Percentiles rank a stretch among this genome's conserved stretches.
phyloP scores from a whole-genome alignment of 1,284 basidiomycete genomes.

The Irpex rosettiformis region DNA sequence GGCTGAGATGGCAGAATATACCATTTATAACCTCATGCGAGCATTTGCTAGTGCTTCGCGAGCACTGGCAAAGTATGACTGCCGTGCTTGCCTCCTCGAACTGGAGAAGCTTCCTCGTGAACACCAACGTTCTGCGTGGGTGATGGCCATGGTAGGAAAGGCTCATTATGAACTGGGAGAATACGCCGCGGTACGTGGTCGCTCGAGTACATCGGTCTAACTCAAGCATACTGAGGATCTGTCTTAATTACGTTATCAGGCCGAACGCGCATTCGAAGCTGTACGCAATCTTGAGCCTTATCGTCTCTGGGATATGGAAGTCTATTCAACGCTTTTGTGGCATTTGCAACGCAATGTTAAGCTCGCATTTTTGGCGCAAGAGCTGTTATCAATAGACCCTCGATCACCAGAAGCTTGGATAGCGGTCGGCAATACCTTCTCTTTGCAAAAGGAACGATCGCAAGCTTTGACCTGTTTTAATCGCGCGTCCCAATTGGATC shows the following conservation, averaged over 20 bases:
- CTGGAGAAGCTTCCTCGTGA: constrained; percentile 74
- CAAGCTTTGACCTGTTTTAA: constrained; percentile 91
- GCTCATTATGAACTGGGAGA: constrained; percentile 87
- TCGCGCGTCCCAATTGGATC: constrained; percentile 82
- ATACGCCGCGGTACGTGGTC: constrained; percentile 72
- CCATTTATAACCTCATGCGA: constrained; percentile 79
- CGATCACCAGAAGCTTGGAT: constrained; percentile 91
- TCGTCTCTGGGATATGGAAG: constrained; percentile 87
- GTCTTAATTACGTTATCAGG: constrained; percentile 38
- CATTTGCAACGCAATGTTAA: constrained; percentile 80
- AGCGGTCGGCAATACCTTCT: constrained; percentile 90
- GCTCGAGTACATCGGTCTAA: background rate
- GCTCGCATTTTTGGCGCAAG: constrained; percentile 88
- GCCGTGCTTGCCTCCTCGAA: constrained; percentile 67
- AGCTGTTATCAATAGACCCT: constrained; percentile 78
- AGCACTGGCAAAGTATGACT: constrained; percentile 74
- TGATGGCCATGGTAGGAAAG: constrained; percentile 78
- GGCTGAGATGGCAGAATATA: constrained; percentile 71
- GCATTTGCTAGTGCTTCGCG: constrained; percentile 77
- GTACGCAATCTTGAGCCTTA: constrained; percentile 81
- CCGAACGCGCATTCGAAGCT: constrained; percentile 82
- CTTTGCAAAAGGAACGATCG: constrained; percentile 84
- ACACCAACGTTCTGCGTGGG: constrained; percentile 74
- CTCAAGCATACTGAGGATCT: background rate
- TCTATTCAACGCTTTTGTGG: constrained; percentile 93